Evolutionary conservation across 345 rosid species (phyloP), one percentile per base, ranked within the genome.

Genomic region (Noccaea caerulescens): DNA sequence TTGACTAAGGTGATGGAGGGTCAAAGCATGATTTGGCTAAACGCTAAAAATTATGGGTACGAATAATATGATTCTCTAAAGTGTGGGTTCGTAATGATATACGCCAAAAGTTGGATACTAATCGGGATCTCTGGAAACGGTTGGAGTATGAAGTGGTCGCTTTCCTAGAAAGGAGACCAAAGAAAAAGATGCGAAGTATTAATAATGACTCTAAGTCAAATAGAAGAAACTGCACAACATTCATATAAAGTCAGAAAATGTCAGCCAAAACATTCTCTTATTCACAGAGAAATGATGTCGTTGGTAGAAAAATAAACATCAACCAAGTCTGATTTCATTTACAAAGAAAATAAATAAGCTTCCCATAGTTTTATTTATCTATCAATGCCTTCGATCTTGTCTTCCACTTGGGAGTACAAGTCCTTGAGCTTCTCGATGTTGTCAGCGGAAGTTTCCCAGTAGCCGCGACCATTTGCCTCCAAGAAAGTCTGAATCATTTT

Each of bases 391-490:
- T 94, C 99, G 14, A 94, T 94, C 87, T 88, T 94, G 88, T 94
- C 97, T 79, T 94, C 99, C 0, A 91, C 96, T 76, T 91, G 92
- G 0, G 97, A 91, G 82, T 94, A 94, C 68, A 94, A 75, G 64
- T 94, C 92, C 80, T 82, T 94, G 78, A 94, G 80, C 85, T 39
- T 89, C 79, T 94, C 99, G 27, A 94, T 84, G 36, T 89, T 91
- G 47, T 91, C 84, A 67, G 73, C 82, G 0, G 95, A 83, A 46
- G 97, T 94, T 44, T 94, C 96, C 99, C 99, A 94, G 63, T 91
- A 94, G 4, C 99, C 96, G 4, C 99, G 96, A 30, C 99, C 99
- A 49, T 88, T 91, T 42, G 99, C 99, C 69, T 94, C 99, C 82
- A 91, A 72, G 90, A 94, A 94, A 58, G 97, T 94, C 80, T 94